phyloP scores from a whole-genome alignment of 176 grass and related monocot species.

The Ensete glaucum region DNA sequence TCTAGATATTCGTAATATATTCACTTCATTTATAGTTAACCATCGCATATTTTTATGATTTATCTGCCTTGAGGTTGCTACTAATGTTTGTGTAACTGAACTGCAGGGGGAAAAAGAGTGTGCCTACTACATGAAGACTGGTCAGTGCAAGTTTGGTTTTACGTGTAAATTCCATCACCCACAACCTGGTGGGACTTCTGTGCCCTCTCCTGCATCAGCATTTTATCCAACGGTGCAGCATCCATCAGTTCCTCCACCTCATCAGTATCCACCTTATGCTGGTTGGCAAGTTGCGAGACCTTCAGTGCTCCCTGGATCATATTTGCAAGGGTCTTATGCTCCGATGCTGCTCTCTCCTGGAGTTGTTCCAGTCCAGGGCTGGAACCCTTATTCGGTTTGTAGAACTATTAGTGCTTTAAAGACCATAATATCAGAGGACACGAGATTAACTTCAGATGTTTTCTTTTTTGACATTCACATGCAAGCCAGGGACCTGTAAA shows the following conservation, averaged over 20 bases:
- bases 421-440: background rate
- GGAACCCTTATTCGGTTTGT: constrained; percentile 84
- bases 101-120: constrained; percentile 41
- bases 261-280: constrained; percentile 56
- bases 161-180: constrained; percentile 8
- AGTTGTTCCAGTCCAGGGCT: constrained; percentile 68
- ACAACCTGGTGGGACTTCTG: constrained; percentile 15
- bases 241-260: constrained; percentile 32
- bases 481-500: constrained; percentile 26
- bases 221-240: constrained; percentile 18
- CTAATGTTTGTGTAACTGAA: background rate
- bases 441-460: background rate
- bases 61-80: background rate
- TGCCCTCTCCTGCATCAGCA: constrained; percentile 10
- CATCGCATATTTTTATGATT: background rate
- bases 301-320: constrained; percentile 40
- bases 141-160: constrained; percentile 30
- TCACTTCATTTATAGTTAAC: background rate
- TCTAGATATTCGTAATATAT: background rate
- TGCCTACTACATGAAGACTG: constrained; percentile 36
- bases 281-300: constrained; percentile 65
- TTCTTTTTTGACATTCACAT: constrained; percentile 2
- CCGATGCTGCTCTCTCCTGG: constrained; percentile 62
- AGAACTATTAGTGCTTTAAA: background rate
- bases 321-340: constrained; percentile 50